Conservation (phyloP, 208 protist genomes). For the Wallacemonas sp. region DNA sequence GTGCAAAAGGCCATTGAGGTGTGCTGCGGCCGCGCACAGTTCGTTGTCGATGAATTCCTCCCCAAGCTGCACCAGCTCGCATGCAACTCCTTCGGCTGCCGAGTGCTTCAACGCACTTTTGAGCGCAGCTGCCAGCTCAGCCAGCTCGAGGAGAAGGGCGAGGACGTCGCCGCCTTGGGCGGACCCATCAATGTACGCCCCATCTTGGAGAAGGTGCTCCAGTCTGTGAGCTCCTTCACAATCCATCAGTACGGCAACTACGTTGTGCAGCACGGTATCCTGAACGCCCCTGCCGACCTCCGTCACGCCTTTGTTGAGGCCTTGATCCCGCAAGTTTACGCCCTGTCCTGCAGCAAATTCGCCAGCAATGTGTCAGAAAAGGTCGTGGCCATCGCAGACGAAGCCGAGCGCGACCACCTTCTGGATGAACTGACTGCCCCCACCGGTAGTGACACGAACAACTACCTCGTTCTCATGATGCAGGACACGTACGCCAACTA, state of each 20-base stretch:
- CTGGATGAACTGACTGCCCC: constrained; percentile 60
- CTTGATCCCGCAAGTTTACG: constrained; percentile 75
- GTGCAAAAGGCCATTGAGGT: constrained; percentile 98
- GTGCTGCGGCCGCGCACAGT: constrained; percentile 78
- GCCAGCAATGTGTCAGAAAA: constrained; percentile 98
- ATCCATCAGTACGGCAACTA: constrained; percentile 99
- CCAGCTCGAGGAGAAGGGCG: constrained; percentile 14
- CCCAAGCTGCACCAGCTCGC: constrained; percentile 87
- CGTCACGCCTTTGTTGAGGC: constrained; percentile 73
- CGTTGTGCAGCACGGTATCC: constrained; percentile 97
- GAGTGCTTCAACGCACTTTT: constrained; percentile 97
- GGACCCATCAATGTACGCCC: constrained; percentile 49
- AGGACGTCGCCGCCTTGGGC: constrained; percentile 19
- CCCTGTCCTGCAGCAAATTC: constrained; percentile 96
- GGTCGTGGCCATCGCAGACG: constrained; percentile 79
- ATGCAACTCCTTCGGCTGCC: constrained; percentile 97
- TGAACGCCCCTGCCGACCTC: constrained; percentile 87
- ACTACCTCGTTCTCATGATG: constrained; percentile 92
- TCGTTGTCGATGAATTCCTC: constrained; percentile 94
- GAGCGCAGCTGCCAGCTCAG: constrained; percentile 47
- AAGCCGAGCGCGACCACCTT: constrained; percentile 80
- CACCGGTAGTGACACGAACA: constrained; percentile 38
- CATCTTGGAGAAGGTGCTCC: constrained; percentile 92
- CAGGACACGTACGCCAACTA: constrained; percentile 98
- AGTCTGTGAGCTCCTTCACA: constrained; percentile 73